Percentiles rank a stretch among this genome's conserved stretches.
Conservation (phyloP, 805 yeast species). For the Peterozyma xylosa region DNA sequence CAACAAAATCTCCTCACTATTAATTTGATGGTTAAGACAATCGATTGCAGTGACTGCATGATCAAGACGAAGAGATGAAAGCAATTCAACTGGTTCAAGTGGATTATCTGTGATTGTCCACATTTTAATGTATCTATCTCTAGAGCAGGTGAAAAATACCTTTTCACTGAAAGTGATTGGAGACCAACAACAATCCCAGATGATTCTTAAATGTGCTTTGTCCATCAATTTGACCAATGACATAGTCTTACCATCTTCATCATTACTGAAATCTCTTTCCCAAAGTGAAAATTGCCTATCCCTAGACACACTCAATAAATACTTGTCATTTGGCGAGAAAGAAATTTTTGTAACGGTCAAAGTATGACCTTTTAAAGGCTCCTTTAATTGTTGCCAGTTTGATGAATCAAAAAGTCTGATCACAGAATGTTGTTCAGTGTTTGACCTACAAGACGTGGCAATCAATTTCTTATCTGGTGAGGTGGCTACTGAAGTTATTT, state of each 20-base stretch:
- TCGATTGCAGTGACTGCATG: conserved; percentile 67
- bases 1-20: conserved; percentile 25
- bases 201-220: conserved; percentile 84
- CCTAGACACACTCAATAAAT: conserved; percentile 73
- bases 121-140: conserved; percentile 71
- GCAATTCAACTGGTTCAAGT: conserved; percentile 20
- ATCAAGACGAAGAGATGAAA: conserved; percentile 33
- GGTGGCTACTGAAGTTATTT: conserved; percentile 70
- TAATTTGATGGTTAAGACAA: conserved; percentile 26
- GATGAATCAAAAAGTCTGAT: conserved; percentile 63
- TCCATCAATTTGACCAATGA: conserved; percentile 25
- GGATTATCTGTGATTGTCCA: conserved; percentile 37
- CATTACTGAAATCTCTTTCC: conserved; percentile 28
- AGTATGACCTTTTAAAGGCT: conserved; percentile 55
- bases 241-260: conserved; percentile 11
- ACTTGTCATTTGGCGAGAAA: conserved; percentile 63
- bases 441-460: conserved; percentile 91
- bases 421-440: conserved; percentile 77
- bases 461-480: conserved; percentile 55
- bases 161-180: conserved; percentile 31
- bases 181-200: conserved; percentile 94
- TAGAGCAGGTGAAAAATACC: conserved; percentile 74
- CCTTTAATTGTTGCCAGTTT: conserved; percentile 56
- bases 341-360: conserved; percentile 79
- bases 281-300: conserved; percentile 84